These are phyloP conservation scores for Medicago lupulina DNA, from an alignment of 306 rosid genomes.

Conservation along the genomic window DNA sequence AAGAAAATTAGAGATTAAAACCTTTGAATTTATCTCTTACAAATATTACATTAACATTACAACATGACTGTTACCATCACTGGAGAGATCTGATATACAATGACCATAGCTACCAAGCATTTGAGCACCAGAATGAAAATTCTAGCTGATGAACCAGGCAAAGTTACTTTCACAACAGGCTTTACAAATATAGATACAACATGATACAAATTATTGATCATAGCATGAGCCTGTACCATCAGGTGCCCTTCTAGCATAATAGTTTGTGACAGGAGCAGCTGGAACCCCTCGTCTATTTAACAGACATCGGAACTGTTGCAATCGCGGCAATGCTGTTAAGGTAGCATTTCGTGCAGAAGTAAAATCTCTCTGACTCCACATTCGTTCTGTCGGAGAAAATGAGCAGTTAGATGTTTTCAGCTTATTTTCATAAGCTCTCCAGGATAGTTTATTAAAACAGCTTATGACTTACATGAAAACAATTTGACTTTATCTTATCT, in stretches of 20 bases:
- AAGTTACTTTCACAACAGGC: constrained; percentile 29
- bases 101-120: background rate
- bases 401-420: background rate
- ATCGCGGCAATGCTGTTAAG: constrained; percentile 60
- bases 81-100: too few relatives aligned
- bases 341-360: constrained; percentile 47
- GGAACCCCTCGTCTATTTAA: constrained; percentile 79
- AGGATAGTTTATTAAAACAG: too few relatives aligned
- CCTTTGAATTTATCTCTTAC: background rate
- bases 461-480: too few relatives aligned
- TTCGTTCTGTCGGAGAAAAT: constrained; percentile 61
- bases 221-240: constrained; percentile 84
- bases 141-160: constrained; percentile 32
- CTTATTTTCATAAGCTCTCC: background rate
- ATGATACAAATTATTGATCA: constrained; percentile 57
- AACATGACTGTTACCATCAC: background rate
- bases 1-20: background rate
- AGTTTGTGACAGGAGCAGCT: constrained; percentile 83
- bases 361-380: constrained; percentile 79
- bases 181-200: constrained; percentile 19
- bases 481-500: background rate
- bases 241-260: constrained; percentile 75
- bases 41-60: background rate
- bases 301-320: constrained; percentile 85
- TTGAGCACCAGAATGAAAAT: constrained; percentile 22